phyloP scores from a whole-genome alignment of 1,284 basidiomycete genomes.

The Coniferiporia sulphurascens region DNA sequence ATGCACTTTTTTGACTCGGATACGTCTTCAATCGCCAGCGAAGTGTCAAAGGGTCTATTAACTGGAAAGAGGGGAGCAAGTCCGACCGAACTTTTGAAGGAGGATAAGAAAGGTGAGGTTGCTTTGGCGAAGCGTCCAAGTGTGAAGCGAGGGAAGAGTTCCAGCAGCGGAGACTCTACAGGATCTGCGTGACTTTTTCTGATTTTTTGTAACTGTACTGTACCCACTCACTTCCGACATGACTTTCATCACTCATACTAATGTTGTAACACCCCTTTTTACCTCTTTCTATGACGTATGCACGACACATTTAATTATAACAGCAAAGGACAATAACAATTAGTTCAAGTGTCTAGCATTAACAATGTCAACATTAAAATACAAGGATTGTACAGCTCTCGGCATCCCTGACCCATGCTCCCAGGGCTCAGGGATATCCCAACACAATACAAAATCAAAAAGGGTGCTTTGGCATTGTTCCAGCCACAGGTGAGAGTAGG shows the following conservation, averaged over 20 bases:
- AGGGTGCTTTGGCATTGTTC: too few relatives aligned
- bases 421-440: too few relatives aligned
- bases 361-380: too few relatives aligned
- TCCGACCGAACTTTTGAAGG: slow-evolving; percentile 62
- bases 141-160: slow-evolving; percentile 40
- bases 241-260: neutral
- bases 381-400: too few relatives aligned
- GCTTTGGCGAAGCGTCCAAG: slow-evolving; percentile 63
- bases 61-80: slow-evolving; percentile 60
- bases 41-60: slow-evolving; percentile 3
- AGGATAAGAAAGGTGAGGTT: slow-evolving; percentile 52
- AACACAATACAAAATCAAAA: too few relatives aligned
- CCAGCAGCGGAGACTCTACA: slow-evolving; percentile 6
- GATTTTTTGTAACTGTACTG: neutral
- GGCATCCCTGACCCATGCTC: too few relatives aligned
- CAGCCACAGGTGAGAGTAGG: too few relatives aligned
- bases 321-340: too few relatives aligned
- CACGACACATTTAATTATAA: too few relatives aligned
- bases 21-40: slow-evolving; percentile 21
- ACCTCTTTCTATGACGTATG: neutral
- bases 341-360: too few relatives aligned
- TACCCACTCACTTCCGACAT: neutral
- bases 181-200: neutral
- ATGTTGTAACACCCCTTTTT: neutral
- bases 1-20: slow-evolving; percentile 24